Evolutionary conservation across 2,329 filamentous ascomycete species (phyloP).

Genomic region (Xylaria sp.): DNA sequence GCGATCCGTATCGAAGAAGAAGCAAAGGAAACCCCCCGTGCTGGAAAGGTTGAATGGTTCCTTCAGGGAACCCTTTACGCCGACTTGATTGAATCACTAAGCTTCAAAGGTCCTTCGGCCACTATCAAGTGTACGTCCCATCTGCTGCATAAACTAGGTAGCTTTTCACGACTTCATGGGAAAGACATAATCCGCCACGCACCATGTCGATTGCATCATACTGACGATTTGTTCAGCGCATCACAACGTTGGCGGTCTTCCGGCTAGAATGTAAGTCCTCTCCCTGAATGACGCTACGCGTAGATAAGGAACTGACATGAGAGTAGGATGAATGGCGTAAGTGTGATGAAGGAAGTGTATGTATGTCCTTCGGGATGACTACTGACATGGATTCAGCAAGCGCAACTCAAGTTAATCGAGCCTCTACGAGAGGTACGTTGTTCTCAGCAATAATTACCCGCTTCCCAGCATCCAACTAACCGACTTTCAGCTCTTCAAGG

Average conservation of each 20-base stretch:
- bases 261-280: slow-evolving; percentile 41
- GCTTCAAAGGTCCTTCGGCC: slow-evolving; percentile 54
- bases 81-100: slow-evolving; percentile 53
- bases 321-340: slow-evolving; percentile 42
- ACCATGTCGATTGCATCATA: background rate
- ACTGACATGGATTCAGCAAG: slow-evolving; percentile 23
- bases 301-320: slow-evolving; percentile 15
- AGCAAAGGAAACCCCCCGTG: slow-evolving; percentile 68
- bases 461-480: background rate
- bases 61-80: slow-evolving; percentile 83
- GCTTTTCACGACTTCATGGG: background rate
- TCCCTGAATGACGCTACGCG: too few relatives aligned
- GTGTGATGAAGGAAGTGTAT: slow-evolving; percentile 17
- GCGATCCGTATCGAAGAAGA: slow-evolving; percentile 72
- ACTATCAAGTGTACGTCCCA: slow-evolving; percentile 52
- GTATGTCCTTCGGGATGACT: slow-evolving; percentile 15
- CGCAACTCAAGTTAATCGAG: slow-evolving; percentile 71
- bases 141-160: background rate
- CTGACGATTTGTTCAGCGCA: slow-evolving; percentile 42
- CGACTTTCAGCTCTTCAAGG: slow-evolving; percentile 61
- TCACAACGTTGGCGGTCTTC: slow-evolving; percentile 53
- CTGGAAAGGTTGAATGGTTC: slow-evolving; percentile 84
- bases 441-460: slow-evolving; percentile 59
- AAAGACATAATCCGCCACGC: background rate
- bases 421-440: slow-evolving; percentile 65